Evolutionary conservation across 306 rosid species (phyloP), one percentile per base, ranked within the genome.

Genomic region (Hippophae gyantsensis): DNA sequence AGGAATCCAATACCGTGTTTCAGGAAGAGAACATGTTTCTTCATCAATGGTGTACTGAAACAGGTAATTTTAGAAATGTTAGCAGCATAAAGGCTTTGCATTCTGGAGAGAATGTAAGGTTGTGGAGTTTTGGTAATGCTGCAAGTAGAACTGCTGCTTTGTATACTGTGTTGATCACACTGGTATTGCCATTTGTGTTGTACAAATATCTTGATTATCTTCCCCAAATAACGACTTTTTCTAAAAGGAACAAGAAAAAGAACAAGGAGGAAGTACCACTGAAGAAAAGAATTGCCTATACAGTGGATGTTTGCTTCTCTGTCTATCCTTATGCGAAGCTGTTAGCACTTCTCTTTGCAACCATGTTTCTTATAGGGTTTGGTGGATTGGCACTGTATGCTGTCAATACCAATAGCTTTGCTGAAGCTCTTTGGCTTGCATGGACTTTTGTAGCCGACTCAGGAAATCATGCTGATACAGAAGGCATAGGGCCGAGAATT

Each of bases 391-490:
- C 98, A 49, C 69, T 90, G 66, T 90, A 87, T 67, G 96, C 98
- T 13, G 98, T 90, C 65, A 87, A 90, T 54, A 87, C 81, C 46
- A 88, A 85, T 53, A 90, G 89, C 86, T 71, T 90, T 64, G 76
- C 92, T 5, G 98, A 90, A 74, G 95, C 96, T 54, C 95, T 90
- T 57, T 90, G 98, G 98, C 96, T 87, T 76, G 79, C 98, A 52
- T 90, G 98, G 98, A 85, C 96, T 72, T 87, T 85, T 41, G 92
- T 90, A 62, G 98, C 98, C 18, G 98, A 90, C 72, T 75, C 98
- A 0, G 98, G 98, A 62, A 90, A 87, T 76, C 98, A 90, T 71
- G 98, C 98, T 40, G 98, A 90, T 72, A 85, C 92, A 5, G 84
- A 81, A 73, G 98, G 98, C 76, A 85, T 76, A 5, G 96, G 96